Percentiles rank a stretch among this genome's conserved stretches.
These are phyloP conservation scores for Fusarium protoensiforme DNA, from an alignment of 2,329 filamentous ascomycete genomes.

Conservation along the genomic window DNA sequence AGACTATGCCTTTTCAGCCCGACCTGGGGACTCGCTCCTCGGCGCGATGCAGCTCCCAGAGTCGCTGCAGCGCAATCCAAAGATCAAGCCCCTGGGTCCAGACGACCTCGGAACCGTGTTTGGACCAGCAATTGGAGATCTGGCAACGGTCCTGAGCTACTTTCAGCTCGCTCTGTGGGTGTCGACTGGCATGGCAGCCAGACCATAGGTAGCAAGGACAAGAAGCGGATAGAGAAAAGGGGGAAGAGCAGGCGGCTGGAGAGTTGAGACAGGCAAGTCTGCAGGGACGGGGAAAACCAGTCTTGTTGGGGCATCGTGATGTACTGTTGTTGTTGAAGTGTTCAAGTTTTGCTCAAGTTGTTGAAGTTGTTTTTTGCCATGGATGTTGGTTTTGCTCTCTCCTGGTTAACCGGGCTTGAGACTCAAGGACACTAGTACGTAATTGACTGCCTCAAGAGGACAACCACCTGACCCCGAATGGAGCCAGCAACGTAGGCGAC, in stretches of 20 bases:
- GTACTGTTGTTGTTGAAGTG: constrained; percentile 7
- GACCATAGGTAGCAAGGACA: neutral
- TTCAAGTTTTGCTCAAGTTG: constrained; percentile 15
- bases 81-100: neutral
- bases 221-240: neutral
- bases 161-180: neutral
- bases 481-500: constrained; percentile 32
- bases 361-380: constrained; percentile 12
- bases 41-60: neutral
- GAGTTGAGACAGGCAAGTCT: neutral
- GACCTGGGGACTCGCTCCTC: neutral
- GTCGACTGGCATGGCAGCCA: neutral
- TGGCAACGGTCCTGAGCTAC: neutral
- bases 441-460: constrained; percentile 36
- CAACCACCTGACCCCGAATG: constrained; percentile 41
- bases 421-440: constrained; percentile 39
- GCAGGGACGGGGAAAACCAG: neutral
- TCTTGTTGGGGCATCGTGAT: neutral
- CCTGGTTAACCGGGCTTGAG: constrained; percentile 5
- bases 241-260: neutral
- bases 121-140: neutral
- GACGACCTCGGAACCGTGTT: neutral
- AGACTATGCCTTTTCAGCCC: neutral
- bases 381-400: constrained; percentile 12
- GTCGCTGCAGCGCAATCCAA: neutral